Base-by-base conservation (phyloP, 2,329 filamentous ascomycete species). In the Venturia aucupariae region DNA sequence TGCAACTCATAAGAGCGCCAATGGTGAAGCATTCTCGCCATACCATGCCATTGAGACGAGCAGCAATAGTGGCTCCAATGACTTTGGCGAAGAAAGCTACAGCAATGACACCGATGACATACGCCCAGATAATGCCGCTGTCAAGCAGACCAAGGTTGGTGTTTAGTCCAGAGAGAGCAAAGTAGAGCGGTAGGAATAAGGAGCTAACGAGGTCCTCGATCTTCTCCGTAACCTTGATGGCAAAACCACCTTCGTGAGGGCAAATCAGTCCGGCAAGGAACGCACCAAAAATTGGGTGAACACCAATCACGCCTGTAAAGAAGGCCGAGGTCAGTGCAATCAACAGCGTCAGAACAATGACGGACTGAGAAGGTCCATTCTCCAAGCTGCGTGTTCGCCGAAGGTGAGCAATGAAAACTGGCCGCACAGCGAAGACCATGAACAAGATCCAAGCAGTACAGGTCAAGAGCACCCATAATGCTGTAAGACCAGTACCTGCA, bases 1-100 rank as follows among this genome's bases (percentile, higher is more conserved):
- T 97, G 76, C 93, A 97, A 76, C 90, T 96, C 93, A 97, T 97
- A 70, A 97, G 77, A 19, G 88, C 86, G 17, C 93, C 93, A 68
- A 97, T 94, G 1, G 90, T 86, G 39, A 95, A 84, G 65, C 89
- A 92, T 74, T 97, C 93, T 66, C 92, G 84, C 93, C 93, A 97
- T 1, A 95, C 82, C 61, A 97, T 80, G 32, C 89, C 91, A 70
- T 86, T 90, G 3, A 85, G 72, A 42, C 86, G 84, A 0, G 93
- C 92, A 8, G 92, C 91, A 1, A 95, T 65, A 0, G 90, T 87
- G 22, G 90, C 92, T 51, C 92, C 93, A 15, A 87, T 79, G 62
- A 97, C 89, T 75, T 97, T 97, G 60, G 88, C 90, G 27, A 86
- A 78, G 71, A 97, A 95, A 1, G 93, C 93, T 62, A 94, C 85